These are phyloP conservation scores for Takashimella koratensis DNA, from an alignment of 1,284 basidiomycete species.

Conservation along the genomic window DNA sequence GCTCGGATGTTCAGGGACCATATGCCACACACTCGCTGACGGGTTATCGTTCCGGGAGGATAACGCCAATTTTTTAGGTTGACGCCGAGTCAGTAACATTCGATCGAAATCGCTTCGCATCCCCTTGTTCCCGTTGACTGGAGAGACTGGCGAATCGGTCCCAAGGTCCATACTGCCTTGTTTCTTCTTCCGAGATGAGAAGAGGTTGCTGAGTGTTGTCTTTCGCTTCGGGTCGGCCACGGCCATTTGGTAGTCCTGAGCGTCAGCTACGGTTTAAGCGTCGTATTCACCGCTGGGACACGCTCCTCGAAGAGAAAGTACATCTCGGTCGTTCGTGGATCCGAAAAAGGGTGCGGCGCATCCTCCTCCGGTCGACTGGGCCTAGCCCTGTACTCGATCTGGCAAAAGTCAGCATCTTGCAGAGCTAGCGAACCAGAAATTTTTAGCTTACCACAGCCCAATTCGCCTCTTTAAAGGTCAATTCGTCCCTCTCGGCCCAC, in stretches of 20 bases:
- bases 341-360: constrained; percentile 35
- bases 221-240: constrained; percentile 55
- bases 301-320: constrained; percentile 82
- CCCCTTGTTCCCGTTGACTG: constrained; percentile 1
- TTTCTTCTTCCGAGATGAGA: constrained; percentile 48
- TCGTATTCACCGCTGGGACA: constrained; percentile 55
- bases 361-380: constrained; percentile 23
- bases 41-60: constrained; percentile 17
- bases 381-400: constrained; percentile 77
- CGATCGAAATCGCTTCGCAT: constrained; percentile 70
- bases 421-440: not conserved
- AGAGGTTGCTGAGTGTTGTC: constrained; percentile 41
- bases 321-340: constrained; percentile 58
- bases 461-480: constrained; percentile 75
- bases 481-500: constrained; percentile 70
- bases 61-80: constrained; percentile 30
- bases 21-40: constrained; percentile 27
- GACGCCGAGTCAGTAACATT: constrained; percentile 51
- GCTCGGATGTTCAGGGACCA: constrained; percentile 13
- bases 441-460: constrained; percentile 75
- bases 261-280: not conserved
- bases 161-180: constrained; percentile 35
- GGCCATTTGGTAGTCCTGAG: constrained; percentile 70
- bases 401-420: constrained; percentile 5
- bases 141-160: not conserved